Evolutionary conservation across 2,329 filamentous ascomycete species (phyloP).

Genomic region (Colletotrichum horii): DNA sequence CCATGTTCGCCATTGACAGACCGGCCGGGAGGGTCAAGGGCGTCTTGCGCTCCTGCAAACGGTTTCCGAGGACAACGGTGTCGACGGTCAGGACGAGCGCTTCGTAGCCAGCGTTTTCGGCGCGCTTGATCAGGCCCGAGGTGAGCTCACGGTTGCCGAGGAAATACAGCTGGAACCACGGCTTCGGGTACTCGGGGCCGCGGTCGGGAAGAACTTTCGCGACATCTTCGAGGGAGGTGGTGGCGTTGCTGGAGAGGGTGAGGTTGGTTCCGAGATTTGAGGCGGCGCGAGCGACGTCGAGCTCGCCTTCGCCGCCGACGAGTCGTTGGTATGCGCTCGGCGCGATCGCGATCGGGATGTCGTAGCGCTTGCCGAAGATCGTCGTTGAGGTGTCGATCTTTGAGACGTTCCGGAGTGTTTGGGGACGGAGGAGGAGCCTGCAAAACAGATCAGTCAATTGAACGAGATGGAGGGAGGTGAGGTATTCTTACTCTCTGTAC

Average conservation of each 20-base stretch:
- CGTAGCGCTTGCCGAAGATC: slow-evolving; percentile 16
- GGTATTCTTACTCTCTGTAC: slow-evolving; percentile 20
- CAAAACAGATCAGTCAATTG: background rate
- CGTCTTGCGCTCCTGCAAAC: slow-evolving; percentile 31
- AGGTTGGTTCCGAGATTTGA: slow-evolving; percentile 27
- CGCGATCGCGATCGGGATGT: slow-evolving; percentile 33
- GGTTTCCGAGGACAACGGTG: slow-evolving; percentile 33
- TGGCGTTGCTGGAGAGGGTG: slow-evolving; percentile 30
- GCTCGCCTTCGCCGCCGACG: slow-evolving; percentile 30
- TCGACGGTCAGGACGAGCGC: slow-evolving; percentile 33
- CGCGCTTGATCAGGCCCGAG: slow-evolving; percentile 26
- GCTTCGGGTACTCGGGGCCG: slow-evolving; percentile 14
- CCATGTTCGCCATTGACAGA: slow-evolving; percentile 27
- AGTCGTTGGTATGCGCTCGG: slow-evolving; percentile 34
- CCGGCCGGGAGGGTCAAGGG: slow-evolving; percentile 24
- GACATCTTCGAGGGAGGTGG: slow-evolving; percentile 33
- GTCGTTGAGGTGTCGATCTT: slow-evolving; percentile 23
- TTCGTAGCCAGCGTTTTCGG: slow-evolving; percentile 31
- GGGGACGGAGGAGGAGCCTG: slow-evolving; percentile 13
- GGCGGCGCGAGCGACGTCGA: slow-evolving; percentile 31
- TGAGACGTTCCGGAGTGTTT: slow-evolving; percentile 24
- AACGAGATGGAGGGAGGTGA: too few species aligned
- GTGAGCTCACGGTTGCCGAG: slow-evolving; percentile 26
- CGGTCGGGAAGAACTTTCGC: slow-evolving; percentile 13
- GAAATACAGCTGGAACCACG: slow-evolving; percentile 30